Evolutionary conservation across 352 stramenopile species (phyloP).

Genomic region (Aphanomyces invadans): DNA sequence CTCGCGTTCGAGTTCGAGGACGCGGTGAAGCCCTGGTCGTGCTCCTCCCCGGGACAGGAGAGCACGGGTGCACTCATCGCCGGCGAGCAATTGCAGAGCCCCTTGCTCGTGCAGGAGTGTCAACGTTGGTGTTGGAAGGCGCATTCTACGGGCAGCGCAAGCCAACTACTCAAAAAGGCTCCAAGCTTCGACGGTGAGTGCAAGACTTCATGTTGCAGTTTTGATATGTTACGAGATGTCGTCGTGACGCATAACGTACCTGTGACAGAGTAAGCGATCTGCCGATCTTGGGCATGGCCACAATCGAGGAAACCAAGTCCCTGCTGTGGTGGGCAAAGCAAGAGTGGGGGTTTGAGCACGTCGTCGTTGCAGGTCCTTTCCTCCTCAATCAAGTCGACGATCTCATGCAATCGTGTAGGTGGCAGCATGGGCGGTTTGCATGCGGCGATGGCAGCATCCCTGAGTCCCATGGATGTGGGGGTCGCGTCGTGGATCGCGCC

Average conservation of each 20-base stretch:
- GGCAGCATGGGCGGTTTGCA: conserved; percentile 75
- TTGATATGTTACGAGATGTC: too few relatives aligned
- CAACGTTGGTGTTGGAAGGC: conserved; percentile 66
- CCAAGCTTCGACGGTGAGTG: conserved; percentile 53
- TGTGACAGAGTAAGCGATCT: conserved; percentile 51
- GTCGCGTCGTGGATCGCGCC: conserved; percentile 62
- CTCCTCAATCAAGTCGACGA: too few relatives aligned
- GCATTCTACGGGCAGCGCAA: conserved; percentile 70
- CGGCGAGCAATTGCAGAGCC: conserved; percentile 53
- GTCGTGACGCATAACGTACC: not conserved
- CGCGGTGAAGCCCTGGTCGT: conserved; percentile 31
- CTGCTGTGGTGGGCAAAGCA: conserved; percentile 55
- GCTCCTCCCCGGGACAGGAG: conserved; percentile 58
- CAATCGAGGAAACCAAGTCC: conserved; percentile 78
- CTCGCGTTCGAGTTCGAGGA: conserved; percentile 31
- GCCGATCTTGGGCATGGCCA: conserved; percentile 63
- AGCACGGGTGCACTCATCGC: conserved; percentile 70
- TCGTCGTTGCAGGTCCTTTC: conserved; percentile 61
- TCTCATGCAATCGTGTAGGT: conserved; percentile 21
- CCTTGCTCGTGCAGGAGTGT: conserved; percentile 49
- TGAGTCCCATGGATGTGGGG: conserved; percentile 59
- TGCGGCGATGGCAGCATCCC: conserved; percentile 63
- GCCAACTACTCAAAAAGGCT: conserved; percentile 56
- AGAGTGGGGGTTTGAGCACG: conserved; percentile 40
- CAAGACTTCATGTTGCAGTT: too few relatives aligned